A percentile compares a stretch with the other conserved stretches of the same genome.
phyloP scores from a whole-genome alignment of 768 basidiomycete genomes.

The Dioszegia crocea region DNA sequence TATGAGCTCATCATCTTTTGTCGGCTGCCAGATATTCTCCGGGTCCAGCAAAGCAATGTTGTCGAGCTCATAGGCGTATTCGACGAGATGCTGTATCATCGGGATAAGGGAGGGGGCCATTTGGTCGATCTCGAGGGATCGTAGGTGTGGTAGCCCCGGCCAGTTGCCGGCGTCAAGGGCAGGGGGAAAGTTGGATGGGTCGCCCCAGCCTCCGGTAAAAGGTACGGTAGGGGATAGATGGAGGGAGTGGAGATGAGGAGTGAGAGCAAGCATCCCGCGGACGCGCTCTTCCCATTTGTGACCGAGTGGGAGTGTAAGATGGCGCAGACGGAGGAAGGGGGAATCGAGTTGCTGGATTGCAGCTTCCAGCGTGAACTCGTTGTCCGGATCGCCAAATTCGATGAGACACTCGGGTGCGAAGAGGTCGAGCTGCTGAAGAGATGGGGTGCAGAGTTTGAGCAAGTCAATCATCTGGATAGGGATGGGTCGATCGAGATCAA shows the following conservation, averaged over 20 bases:
- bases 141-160: constrained; percentile 6
- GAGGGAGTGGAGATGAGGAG: constrained; percentile 14
- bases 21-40: constrained; percentile 11
- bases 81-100: constrained; percentile 7
- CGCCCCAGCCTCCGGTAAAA: constrained; percentile 20
- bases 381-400: background rate
- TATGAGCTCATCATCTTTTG: constrained; percentile 1
- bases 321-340: constrained; percentile 2
- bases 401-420: constrained; percentile 6
- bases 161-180: background rate
- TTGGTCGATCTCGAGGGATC: constrained; percentile 14
- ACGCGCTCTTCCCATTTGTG: constrained; percentile 16
- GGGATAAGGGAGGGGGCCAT: constrained; percentile 3
- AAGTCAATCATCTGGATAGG: constrained; percentile 4
- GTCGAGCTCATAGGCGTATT: background rate
- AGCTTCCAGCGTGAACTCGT: background rate
- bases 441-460: background rate
- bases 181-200: background rate
- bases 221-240: constrained; percentile 2
- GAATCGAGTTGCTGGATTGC: background rate
- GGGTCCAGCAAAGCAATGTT: constrained; percentile 10
- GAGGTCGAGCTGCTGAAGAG: constrained; percentile 5
- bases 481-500: constrained; percentile 11
- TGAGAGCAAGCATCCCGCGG: background rate
- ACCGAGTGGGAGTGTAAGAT: constrained; percentile 14